Percentiles rank a stretch among this genome's conserved stretches.
These are phyloP conservation scores for Blastocrithidia nonstop DNA, from an alignment of 208 protist genomes.

Conservation along the genomic window DNA sequence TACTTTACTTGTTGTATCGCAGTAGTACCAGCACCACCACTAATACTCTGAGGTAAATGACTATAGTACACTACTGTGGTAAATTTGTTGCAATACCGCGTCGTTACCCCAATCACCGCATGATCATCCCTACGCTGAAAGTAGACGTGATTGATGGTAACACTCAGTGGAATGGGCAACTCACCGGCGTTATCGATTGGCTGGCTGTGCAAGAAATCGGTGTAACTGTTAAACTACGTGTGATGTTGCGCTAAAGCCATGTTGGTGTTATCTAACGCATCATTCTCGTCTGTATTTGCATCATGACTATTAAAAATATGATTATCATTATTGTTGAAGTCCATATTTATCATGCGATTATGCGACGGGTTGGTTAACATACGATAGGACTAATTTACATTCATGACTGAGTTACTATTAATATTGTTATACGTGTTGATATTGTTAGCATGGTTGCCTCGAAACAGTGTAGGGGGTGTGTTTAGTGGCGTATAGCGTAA, in stretches of 20 bases:
- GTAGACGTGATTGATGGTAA: conserved; percentile 88
- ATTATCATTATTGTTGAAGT: too few species aligned
- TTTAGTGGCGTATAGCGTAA: conserved; percentile 85
- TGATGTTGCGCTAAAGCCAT: too few species aligned
- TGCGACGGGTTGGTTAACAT: too few species aligned
- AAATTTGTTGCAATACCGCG: conserved; percentile 83
- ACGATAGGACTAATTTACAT: too few species aligned
- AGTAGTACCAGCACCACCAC: too few species aligned
- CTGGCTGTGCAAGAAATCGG: background rate
- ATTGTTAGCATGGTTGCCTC: conserved; percentile 38
- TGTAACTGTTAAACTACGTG: too few species aligned
- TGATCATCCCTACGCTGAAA: conserved; percentile 82
- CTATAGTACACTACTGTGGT: conserved; percentile 84
- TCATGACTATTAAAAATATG: too few species aligned
- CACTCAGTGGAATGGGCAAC: conserved; percentile 74
- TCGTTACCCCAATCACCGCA: conserved; percentile 74
- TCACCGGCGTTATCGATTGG: conserved; percentile 41
- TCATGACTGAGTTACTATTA: too few species aligned
- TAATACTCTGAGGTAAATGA: too few species aligned
- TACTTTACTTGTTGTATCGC: background rate
- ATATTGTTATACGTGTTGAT: conserved; percentile 26
- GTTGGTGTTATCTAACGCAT: too few species aligned
- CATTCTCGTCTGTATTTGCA: too few species aligned
- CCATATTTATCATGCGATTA: too few species aligned
- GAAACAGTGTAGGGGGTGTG: conserved; percentile 79